A percentile compares a stretch with the other conserved stretches of the same genome.
These are phyloP conservation scores for Penicillium sp. DNA, from an alignment of 2,329 filamentous ascomycete genomes.

Conservation along the genomic window DNA sequence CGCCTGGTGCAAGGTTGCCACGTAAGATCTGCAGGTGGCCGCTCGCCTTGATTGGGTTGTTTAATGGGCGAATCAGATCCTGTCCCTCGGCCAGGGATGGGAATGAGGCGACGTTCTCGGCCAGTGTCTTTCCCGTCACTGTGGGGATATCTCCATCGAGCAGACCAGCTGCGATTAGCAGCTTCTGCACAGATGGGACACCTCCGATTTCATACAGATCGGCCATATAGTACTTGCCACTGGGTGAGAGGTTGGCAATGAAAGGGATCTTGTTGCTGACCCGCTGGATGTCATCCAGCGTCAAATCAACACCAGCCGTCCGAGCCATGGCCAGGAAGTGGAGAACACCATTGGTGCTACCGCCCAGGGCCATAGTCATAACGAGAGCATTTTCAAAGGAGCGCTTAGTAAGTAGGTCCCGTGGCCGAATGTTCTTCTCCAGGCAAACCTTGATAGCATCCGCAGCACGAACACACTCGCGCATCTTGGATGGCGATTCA, in stretches of 20 bases:
- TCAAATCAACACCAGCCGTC: conserved; percentile 74
- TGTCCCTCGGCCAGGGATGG: conserved; percentile 77
- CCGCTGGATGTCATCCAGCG: conserved; percentile 78
- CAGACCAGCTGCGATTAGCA: conserved; percentile 72
- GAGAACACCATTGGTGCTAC: conserved; percentile 83
- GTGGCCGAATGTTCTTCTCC: conserved; percentile 77
- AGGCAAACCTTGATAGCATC: conserved; percentile 76
- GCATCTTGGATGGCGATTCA: conserved; percentile 75
- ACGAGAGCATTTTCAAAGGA: conserved; percentile 87
- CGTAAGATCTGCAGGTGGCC: conserved; percentile 87
- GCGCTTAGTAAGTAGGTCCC: conserved; percentile 74
- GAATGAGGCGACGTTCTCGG: conserved; percentile 74
- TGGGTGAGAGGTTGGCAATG: conserved; percentile 81
- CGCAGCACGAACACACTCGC: conserved; percentile 80
- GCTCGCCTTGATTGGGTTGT: conserved; percentile 79
- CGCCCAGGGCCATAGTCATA: conserved; percentile 88
- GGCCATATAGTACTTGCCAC: conserved; percentile 81
- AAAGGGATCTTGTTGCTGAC: conserved; percentile 81
- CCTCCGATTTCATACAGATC: conserved; percentile 85
- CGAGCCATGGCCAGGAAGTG: conserved; percentile 90
- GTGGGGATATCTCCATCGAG: conserved; percentile 77
- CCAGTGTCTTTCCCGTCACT: conserved; percentile 79
- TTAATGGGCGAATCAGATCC: conserved; percentile 75
- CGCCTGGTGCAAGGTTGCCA: conserved; percentile 84
- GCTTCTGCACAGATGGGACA: conserved; percentile 80